Evolutionary conservation across 2,329 filamentous ascomycete species (phyloP).

Genomic region (Conoideocrella luteorostrata): DNA sequence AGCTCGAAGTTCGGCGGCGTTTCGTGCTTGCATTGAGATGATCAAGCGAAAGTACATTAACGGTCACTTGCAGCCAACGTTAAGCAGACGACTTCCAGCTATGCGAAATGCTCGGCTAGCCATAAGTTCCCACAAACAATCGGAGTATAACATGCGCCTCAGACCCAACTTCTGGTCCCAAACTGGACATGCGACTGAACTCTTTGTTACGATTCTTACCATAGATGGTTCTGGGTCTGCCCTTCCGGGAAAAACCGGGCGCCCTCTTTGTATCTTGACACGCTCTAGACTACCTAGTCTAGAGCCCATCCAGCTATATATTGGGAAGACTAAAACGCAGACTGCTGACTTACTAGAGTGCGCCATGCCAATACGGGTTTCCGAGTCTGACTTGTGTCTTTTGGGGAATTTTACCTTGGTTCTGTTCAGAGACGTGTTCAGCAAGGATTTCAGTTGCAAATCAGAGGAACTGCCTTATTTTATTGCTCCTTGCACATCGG

Average conservation of each 20-base stretch:
- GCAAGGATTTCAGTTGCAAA: constrained; percentile 69
- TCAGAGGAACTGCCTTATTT: constrained; percentile 71
- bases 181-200: constrained; percentile 32
- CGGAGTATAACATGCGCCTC: constrained; percentile 67
- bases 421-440: constrained; percentile 79
- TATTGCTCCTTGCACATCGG: constrained; percentile 52
- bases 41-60: constrained; percentile 63
- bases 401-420: constrained; percentile 69
- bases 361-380: constrained; percentile 34
- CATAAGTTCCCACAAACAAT: constrained; percentile 69
- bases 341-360: constrained; percentile 46
- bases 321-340: constrained; percentile 57
- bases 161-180: constrained; percentile 72
- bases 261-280: constrained; percentile 65
- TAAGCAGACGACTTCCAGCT: constrained; percentile 62
- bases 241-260: constrained; percentile 52
- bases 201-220: constrained; percentile 58
- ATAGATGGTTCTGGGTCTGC: constrained; percentile 50
- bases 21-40: constrained; percentile 69
- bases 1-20: constrained; percentile 86
- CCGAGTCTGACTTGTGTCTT: constrained; percentile 37
- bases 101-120: constrained; percentile 87
- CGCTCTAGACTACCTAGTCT: constrained; percentile 57
- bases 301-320: constrained; percentile 64
- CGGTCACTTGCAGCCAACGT: constrained; percentile 65